Evolutionary conservation across 768 basidiomycete genomes (phyloP), one percentile per base, ranked within the genome.

Genomic region (Podaxis sp.): DNA sequence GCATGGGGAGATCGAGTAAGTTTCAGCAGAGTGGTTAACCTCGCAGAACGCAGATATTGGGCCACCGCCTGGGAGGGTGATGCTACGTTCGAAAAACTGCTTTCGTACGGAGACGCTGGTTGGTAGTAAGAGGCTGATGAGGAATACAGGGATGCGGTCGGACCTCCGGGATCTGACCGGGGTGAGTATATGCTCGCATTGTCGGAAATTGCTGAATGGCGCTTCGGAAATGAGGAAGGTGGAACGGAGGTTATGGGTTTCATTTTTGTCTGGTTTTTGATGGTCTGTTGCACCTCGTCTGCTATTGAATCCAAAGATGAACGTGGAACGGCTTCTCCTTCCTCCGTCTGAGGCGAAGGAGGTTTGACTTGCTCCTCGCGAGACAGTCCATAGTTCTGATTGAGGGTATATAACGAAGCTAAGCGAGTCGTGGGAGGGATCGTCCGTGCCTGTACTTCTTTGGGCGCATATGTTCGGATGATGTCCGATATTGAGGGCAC

Each of bases 301-400:
- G 91, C 90, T 27, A 95, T 86, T 62, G 91, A 93, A 71, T 95
- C 93, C 63, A 93, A 83, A 16, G 91, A 93, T 21, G 93, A 93
- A n/a, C 89, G 84, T 42, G 88, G 87, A 53, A 90, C 64, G 50
- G 88, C 67, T 48, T 90, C 89, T 1, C 77, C 76, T 62, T 89
- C 88, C 61, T 87, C 87, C 56, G 38, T 82, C 80, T 40, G 76
- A 74, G 42, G 78, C 70, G 48, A 80, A 13, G 51, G 66, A 6
- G 79, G 76, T 59, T 81, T 78, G 32, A 74, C 77, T 64, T 84
- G 74, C 65, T 83, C 82, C 70, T 85, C 85, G 47, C 77, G 76
- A 21, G 80, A 70, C 10, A 75, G 77, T 27, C 74, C 68, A 72
- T 81, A 81, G 18, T 78, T 77, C 61, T 78, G 73, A 65, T 77